These are phyloP conservation scores for Papiliotrema terrestris DNA, from an alignment of 1,284 basidiomycete species.

Conservation along the genomic window DNA sequence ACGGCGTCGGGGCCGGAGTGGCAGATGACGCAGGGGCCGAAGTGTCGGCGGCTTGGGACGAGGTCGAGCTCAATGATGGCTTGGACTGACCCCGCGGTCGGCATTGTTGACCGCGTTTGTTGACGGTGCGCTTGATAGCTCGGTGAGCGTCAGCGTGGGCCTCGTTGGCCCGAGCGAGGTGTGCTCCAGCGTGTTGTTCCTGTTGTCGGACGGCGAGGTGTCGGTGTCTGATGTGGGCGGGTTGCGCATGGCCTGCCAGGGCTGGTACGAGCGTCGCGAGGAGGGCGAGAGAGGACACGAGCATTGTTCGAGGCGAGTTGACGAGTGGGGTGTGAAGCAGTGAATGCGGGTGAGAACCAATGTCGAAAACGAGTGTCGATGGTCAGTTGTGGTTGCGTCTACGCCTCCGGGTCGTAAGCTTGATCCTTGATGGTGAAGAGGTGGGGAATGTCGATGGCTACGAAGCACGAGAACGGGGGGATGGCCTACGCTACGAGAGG, in stretches of 20 bases:
- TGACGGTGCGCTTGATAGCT: slow-evolving; percentile 24
- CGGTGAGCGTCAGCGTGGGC: slow-evolving; percentile 27
- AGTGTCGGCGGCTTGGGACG: neutral
- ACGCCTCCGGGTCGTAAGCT: no score
- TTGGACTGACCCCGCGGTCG: slow-evolving; percentile 9
- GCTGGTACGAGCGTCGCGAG: slow-evolving; percentile 32
- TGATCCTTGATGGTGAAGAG: no score
- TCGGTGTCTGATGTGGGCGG: slow-evolving; percentile 26
- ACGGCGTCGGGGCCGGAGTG: neutral
- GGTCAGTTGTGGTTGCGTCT: slow-evolving; percentile 1
- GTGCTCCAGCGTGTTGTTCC: slow-evolving; percentile 5
- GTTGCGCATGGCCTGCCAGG: slow-evolving; percentile 18
- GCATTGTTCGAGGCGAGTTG: slow-evolving; percentile 13
- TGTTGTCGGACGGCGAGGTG: slow-evolving; percentile 10
- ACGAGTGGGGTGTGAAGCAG: neutral
- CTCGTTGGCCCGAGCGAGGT: slow-evolving; percentile 14
- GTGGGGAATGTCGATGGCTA: no score
- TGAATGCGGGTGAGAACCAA: neutral
- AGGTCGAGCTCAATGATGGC: neutral
- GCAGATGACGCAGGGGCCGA: neutral
- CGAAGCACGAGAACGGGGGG: no score
- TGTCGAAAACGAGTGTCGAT: neutral
- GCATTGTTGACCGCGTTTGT: slow-evolving; percentile 25
- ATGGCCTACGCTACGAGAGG: no score
- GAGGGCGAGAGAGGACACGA: slow-evolving; percentile 24